A percentile compares a stretch with the other conserved stretches of the same genome.
Conservation (phyloP, 306 rosid genomes). For the Quercus aquifolioides region DNA sequence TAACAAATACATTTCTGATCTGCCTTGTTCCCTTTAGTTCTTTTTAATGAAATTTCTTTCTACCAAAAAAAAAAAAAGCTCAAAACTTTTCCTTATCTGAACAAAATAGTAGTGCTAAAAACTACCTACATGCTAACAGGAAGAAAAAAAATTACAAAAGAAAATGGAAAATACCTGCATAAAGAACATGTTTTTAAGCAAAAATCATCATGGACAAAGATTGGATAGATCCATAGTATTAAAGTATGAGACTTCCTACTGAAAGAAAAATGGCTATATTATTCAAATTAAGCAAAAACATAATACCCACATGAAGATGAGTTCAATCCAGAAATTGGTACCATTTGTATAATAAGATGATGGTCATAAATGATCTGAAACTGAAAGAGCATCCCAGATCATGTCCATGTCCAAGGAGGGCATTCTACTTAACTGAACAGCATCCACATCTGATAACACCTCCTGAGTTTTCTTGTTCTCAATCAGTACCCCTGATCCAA, state of each 20-base stretch:
- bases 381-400: constrained; percentile 87
- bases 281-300: neutral
- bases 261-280: neutral
- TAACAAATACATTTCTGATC: too few species aligned
- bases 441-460: constrained; percentile 43
- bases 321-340: neutral
- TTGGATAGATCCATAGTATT: neutral
- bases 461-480: constrained; percentile 55
- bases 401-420: constrained; percentile 94
- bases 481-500: constrained; percentile 23
- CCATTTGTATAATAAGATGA: neutral
- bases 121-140: neutral
- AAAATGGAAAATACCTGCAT: neutral
- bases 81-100: neutral
- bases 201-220: neutral
- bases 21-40: too few species aligned
- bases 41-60: too few species aligned
- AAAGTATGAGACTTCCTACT: neutral
- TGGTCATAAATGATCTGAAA: constrained; percentile 51
- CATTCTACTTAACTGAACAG: constrained; percentile 86
- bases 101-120: neutral
- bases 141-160: neutral
- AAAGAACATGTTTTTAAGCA: neutral
- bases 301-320: neutral
- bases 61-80: too few species aligned